A percentile compares a stretch with the other conserved stretches of the same genome.
Evolutionary conservation across 352 stramenopile genomes (phyloP).

Genomic region (Phytophthora fragariaefolia): DNA sequence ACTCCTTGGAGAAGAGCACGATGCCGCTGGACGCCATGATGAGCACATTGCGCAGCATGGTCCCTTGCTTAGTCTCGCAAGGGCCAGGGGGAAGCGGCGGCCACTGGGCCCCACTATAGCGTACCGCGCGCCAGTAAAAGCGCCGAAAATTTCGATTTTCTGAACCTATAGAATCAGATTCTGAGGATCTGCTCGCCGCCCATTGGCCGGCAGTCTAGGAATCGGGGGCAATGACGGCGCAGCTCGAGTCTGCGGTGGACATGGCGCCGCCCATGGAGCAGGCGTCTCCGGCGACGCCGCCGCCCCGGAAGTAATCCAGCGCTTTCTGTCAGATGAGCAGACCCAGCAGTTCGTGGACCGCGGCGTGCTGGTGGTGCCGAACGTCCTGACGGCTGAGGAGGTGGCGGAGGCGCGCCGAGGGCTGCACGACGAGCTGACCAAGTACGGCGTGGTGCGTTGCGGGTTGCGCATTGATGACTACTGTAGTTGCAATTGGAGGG

Average conservation of each 20-base stretch:
- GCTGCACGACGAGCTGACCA: constrained; percentile 69
- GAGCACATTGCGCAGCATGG: constrained; percentile 93
- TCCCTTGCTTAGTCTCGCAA: constrained; percentile 12
- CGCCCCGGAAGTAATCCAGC: constrained; percentile 24
- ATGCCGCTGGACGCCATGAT: constrained; percentile 93
- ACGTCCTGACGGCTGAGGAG: constrained; percentile 68
- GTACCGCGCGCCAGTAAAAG: constrained; percentile 5
- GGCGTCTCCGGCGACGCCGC: constrained; percentile 24
- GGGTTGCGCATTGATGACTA: no score
- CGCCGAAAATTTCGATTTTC: constrained; percentile 24
- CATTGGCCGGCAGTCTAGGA: constrained; percentile 14
- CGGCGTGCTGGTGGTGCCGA: constrained; percentile 79
- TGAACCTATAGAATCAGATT: constrained; percentile 22
- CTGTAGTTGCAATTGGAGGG: no score
- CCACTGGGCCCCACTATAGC: constrained; percentile 4
- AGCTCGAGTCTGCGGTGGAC: constrained; percentile 9
- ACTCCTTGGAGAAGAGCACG: constrained; percentile 94
- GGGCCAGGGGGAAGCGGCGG: constrained; percentile 22
- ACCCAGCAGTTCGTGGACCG: constrained; percentile 65
- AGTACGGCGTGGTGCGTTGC: constrained; percentile 83
- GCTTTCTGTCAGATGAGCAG: constrained; percentile 60
- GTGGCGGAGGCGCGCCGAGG: constrained; percentile 57
- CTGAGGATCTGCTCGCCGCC: not conserved
- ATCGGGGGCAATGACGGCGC: constrained; percentile 23
- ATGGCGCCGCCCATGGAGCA: constrained; percentile 2